Evolutionary conservation across 2,329 filamentous ascomycete genomes (phyloP), one percentile per base, ranked within the genome.

Genomic region (Cytospora piceicola): DNA sequence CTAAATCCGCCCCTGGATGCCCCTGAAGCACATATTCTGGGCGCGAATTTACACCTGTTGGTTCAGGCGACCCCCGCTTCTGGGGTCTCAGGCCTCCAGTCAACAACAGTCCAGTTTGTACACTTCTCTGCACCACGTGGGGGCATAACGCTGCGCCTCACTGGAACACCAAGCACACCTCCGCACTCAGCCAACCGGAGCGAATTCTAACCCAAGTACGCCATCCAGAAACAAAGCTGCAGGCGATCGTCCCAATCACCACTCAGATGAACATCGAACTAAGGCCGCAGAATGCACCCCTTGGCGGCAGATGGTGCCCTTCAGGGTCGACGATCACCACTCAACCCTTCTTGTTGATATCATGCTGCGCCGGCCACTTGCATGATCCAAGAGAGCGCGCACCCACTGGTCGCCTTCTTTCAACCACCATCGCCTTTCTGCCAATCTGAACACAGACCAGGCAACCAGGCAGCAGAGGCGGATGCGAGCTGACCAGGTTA

Each of bases 161-260:
- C 15, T 39, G 30, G 54, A 32, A n/a, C 27, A 32, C 20, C n/a
- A 12, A 3, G 27, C 34, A 36, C 34, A 36, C 34, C 39, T 49
- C 3, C 4, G n/a, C n/a, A 49, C 24, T 12, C 46, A 49, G 12
- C 46, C 46, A 49, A 49, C n/a, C 11, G 0, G 42, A 27, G 22
- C 17, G 20, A 20, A 46, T 9, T n/a, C 42, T 46, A 20, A 24
- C 15, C 14, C n/a, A 1, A 6, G 14, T 1, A 20, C 4, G 1
- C 36, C 52, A 59, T 58, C 63, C 56, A 55, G 55, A 14, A 34
- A 9, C 30, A 39, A 39, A 34, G 51, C 42, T 58, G 63, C 63
- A 36, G 27, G 53, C 42, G 36, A 61, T 57, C 63, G 63, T 65
- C 63, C 63, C 63, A 65, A 65, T 65, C 58, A 42, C 22, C 30